These are phyloP conservation scores for Rhodotorula babjevae DNA, from an alignment of 768 basidiomycete species.

Conservation along the genomic window DNA sequence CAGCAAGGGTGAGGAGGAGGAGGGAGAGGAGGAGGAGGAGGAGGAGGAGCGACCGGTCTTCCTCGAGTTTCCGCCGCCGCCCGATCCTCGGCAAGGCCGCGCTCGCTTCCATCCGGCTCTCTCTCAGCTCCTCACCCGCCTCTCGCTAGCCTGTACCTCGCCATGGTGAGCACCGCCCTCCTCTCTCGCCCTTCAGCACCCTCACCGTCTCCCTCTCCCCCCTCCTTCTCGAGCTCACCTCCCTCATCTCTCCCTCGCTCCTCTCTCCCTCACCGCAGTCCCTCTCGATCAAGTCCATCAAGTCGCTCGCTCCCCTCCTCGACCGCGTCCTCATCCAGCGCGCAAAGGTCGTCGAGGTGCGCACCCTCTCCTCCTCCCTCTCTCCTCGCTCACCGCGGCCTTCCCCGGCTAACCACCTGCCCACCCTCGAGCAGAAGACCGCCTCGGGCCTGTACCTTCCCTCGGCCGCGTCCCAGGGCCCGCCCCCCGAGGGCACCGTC, in stretches of 20 bases:
- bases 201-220: too few relatives aligned
- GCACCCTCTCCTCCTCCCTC: slow-evolving; percentile 43
- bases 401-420: background rate
- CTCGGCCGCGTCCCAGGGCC: slow-evolving; percentile 72
- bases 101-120: too few relatives aligned
- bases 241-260: background rate
- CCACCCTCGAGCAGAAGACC: slow-evolving; percentile 82
- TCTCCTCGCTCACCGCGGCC: background rate
- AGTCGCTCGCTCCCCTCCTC: slow-evolving; percentile 77
- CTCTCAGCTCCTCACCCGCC: background rate
- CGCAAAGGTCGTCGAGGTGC: slow-evolving; percentile 90
- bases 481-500: slow-evolving; percentile 94
- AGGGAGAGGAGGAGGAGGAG: background rate
- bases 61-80: too few relatives aligned
- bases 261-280: slow-evolving; percentile 9
- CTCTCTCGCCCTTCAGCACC: too few relatives aligned
- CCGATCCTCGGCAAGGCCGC: background rate
- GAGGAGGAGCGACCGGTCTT: background rate
- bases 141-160: background rate
- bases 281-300: slow-evolving; percentile 73
- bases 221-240: background rate
- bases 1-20: background rate
- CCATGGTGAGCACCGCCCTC: slow-evolving; percentile 7
- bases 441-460: slow-evolving; percentile 92
- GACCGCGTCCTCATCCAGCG: slow-evolving; percentile 97